These are phyloP conservation scores for Solanum paucissectum DNA, from an alignment of 257 asterid genomes.

Conservation along the genomic window DNA sequence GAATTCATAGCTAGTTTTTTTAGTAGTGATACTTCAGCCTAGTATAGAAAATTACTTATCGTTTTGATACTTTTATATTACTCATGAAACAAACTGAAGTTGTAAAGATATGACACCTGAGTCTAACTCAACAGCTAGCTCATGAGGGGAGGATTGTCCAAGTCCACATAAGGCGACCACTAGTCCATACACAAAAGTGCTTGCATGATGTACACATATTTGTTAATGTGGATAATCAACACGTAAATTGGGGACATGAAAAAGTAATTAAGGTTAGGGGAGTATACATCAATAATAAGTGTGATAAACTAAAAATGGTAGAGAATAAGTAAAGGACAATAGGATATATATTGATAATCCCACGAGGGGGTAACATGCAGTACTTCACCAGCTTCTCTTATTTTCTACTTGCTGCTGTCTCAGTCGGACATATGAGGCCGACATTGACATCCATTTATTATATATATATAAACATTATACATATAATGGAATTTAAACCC, in stretches of 20 bases:
- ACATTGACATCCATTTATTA: not conserved
- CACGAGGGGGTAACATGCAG: constrained; percentile 77
- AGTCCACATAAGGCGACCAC: too few relatives aligned
- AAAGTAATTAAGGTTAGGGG: not conserved
- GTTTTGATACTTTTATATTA: too few relatives aligned
- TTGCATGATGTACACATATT: not conserved
- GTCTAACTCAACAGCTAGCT: not conserved
- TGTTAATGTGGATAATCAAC: too few relatives aligned
- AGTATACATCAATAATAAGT: not conserved
- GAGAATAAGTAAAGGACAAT: constrained; percentile 1
- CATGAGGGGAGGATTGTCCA: too few relatives aligned
- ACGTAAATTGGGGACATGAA: not conserved
- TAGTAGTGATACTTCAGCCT: not conserved
- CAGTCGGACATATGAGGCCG: constrained; percentile 18
- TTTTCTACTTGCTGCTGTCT: constrained; percentile 3
- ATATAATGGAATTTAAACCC: constrained; percentile 19
- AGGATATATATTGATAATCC: constrained; percentile 19
- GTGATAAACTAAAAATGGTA: constrained; percentile 12
- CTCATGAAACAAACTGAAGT: not conserved
- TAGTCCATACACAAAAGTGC: not conserved
- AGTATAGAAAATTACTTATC: not conserved
- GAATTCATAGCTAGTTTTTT: not conserved
- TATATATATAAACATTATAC: not conserved
- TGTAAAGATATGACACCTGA: not conserved
- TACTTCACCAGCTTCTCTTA: constrained; percentile 2